Conservation (phyloP, 192 early-diverging fungal species). For the Podochytrium sp. region DNA sequence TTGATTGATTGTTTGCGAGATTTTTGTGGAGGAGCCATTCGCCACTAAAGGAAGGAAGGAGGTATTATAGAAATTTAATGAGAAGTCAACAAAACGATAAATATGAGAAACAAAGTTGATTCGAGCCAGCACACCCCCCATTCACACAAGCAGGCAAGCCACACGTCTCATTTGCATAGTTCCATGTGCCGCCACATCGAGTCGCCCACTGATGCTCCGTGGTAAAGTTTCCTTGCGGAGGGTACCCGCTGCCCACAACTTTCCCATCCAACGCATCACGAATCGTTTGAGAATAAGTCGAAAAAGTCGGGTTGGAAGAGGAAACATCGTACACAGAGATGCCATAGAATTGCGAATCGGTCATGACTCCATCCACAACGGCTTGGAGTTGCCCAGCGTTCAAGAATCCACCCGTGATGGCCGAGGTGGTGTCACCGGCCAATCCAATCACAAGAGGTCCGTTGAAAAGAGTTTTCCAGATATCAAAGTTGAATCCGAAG, state of each 20-base stretch:
- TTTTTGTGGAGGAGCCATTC: too few relatives aligned
- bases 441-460: slow-evolving; percentile 19
- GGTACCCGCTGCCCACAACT: slow-evolving; percentile 14
- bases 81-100: not conserved
- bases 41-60: not conserved
- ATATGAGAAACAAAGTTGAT: slow-evolving; percentile 1
- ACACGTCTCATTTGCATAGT: slow-evolving; percentile 26
- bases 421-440: slow-evolving; percentile 23
- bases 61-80: not conserved
- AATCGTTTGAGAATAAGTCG: slow-evolving; percentile 9
- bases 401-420: slow-evolving; percentile 25
- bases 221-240: not conserved
- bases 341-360: slow-evolving; percentile 19
- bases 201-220: not conserved
- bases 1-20: too few relatives aligned
- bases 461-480: slow-evolving; percentile 1
- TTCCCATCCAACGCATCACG: slow-evolving; percentile 18
- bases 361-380: slow-evolving; percentile 2
- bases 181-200: slow-evolving; percentile 20
- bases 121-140: not conserved
- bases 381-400: slow-evolving; percentile 14
- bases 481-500: slow-evolving; percentile 26
- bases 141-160: not conserved
- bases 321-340: slow-evolving; percentile 30
- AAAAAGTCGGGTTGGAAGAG: slow-evolving; percentile 8